Evolutionary conservation across 106 monocot genomes (phyloP).

Genomic region (Dendrobium nobile): DNA sequence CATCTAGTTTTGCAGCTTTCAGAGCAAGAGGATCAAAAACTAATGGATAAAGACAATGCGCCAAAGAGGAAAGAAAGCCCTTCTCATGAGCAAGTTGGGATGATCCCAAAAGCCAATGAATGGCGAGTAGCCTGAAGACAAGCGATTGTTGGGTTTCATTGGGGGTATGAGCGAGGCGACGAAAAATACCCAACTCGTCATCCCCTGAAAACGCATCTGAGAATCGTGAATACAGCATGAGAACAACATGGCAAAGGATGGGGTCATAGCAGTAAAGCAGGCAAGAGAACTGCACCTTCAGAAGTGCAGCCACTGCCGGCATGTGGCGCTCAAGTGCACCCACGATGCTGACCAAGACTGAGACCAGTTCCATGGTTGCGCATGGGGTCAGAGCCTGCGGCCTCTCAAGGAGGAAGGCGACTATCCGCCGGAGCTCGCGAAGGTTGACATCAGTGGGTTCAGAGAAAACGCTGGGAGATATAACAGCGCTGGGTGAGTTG

Average conservation of each 20-base stretch:
- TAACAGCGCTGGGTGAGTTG: constrained; percentile 22
- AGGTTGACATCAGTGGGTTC: constrained; percentile 47
- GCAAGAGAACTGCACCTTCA: constrained; percentile 97
- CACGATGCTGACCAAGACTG: constrained; percentile 37
- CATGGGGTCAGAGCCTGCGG: constrained; percentile 56
- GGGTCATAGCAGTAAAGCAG: constrained; percentile 73
- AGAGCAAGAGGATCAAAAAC: constrained; percentile 81
- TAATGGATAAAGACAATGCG: constrained; percentile 45
- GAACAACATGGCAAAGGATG: constrained; percentile 66
- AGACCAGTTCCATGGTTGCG: constrained; percentile 50
- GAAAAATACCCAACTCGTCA: constrained; percentile 42
- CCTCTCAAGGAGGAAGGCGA: constrained; percentile 63
- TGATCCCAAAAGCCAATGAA: constrained; percentile 79
- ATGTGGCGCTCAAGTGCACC: constrained; percentile 41
- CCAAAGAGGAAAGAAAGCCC: constrained; percentile 22
- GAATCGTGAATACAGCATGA: constrained; percentile 66
- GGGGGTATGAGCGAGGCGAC: constrained; percentile 53
- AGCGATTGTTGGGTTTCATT: constrained; percentile 55
- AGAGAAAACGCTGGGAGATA: neutral
- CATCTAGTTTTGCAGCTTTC: constrained; percentile 79
- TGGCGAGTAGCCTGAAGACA: constrained; percentile 57
- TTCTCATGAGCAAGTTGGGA: constrained; percentile 21
- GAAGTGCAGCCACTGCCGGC: constrained; percentile 50
- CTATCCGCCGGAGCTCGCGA: constrained; percentile 56
- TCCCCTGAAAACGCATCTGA: constrained; percentile 70